phyloP scores from a whole-genome alignment of 2,329 filamentous ascomycete species.

The Blastomyces parvus region DNA sequence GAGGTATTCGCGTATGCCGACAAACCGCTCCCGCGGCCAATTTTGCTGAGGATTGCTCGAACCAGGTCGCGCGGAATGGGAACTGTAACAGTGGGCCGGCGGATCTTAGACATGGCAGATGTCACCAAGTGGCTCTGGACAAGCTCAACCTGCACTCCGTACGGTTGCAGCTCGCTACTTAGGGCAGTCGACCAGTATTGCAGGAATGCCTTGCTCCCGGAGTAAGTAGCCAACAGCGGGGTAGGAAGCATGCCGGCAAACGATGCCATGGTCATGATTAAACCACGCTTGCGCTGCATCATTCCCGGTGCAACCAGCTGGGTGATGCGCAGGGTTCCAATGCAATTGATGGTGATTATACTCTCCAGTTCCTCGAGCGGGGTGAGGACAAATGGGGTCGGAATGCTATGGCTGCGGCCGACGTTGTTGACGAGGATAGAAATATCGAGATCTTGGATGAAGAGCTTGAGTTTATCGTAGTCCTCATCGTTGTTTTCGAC shows the following conservation, averaged over 20 bases:
- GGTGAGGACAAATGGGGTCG: slow-evolving; percentile 78
- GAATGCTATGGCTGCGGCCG: slow-evolving; percentile 85
- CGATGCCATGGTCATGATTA: slow-evolving; percentile 95
- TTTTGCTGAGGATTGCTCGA: slow-evolving; percentile 62
- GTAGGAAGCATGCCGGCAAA: slow-evolving; percentile 90
- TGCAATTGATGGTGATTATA: slow-evolving; percentile 93
- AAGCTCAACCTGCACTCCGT: slow-evolving; percentile 81
- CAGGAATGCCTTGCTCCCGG: slow-evolving; percentile 93
- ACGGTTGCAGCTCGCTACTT: slow-evolving; percentile 67
- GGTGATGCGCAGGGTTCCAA: slow-evolving; percentile 80
- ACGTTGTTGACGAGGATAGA: slow-evolving; percentile 94
- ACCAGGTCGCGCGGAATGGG: slow-evolving; percentile 80
- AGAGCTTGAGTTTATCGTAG: slow-evolving; percentile 61
- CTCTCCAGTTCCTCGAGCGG: slow-evolving; percentile 68
- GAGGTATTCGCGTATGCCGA: slow-evolving; percentile 74
- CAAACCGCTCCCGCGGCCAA: slow-evolving; percentile 67
- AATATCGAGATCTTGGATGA: slow-evolving; percentile 66
- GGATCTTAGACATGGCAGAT: slow-evolving; percentile 94
- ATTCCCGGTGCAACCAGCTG: slow-evolving; percentile 77
- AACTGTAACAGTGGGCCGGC: slow-evolving; percentile 64
- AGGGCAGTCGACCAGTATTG: slow-evolving; percentile 91
- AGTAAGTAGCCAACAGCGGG: slow-evolving; percentile 89
- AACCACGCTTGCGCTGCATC: slow-evolving; percentile 69
- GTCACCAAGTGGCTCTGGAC: slow-evolving; percentile 89
- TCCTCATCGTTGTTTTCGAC: slow-evolving; percentile 67